Percentiles rank a stretch among this genome's conserved stretches.
phyloP scores from a whole-genome alignment of 495 filamentous ascomycete species.

The Terfezia boudieri region DNA sequence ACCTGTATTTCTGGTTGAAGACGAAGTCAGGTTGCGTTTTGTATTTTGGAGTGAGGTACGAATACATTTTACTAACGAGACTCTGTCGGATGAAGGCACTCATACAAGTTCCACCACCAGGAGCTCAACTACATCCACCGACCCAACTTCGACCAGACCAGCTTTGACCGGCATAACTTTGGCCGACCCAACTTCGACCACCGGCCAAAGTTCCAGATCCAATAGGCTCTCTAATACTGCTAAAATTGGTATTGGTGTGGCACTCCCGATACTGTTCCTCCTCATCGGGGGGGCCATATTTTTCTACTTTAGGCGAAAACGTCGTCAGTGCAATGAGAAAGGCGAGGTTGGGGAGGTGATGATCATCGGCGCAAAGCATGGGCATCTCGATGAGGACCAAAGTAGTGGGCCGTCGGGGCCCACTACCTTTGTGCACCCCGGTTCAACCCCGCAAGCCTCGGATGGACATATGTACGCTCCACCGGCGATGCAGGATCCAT shows the following conservation, averaged over 20 bases:
- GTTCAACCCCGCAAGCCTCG: background rate
- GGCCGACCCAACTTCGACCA: too few relatives aligned
- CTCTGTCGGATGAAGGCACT: too few relatives aligned
- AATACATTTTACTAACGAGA: too few relatives aligned
- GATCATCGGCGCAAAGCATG: background rate
- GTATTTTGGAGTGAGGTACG: too few relatives aligned
- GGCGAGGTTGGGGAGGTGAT: background rate
- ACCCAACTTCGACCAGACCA: too few relatives aligned
- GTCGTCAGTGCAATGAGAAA: background rate
- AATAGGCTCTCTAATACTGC: background rate
- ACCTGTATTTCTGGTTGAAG: too few relatives aligned
- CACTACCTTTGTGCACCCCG: background rate
- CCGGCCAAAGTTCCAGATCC: too few relatives aligned
- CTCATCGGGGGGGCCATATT: background rate
- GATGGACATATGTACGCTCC: background rate
- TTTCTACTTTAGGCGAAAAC: background rate
- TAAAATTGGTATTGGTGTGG: background rate
- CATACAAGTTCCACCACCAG: too few relatives aligned
- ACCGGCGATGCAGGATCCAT: background rate
- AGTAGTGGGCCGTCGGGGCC: background rate
- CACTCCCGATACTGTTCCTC: background rate
- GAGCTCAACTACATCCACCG: too few relatives aligned
- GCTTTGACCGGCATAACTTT: too few relatives aligned
- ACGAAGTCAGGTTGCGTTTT: too few relatives aligned
- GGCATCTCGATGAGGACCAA: background rate